Conservation (phyloP, 495 filamentous ascomycete species). For the Xylaria sp. region DNA sequence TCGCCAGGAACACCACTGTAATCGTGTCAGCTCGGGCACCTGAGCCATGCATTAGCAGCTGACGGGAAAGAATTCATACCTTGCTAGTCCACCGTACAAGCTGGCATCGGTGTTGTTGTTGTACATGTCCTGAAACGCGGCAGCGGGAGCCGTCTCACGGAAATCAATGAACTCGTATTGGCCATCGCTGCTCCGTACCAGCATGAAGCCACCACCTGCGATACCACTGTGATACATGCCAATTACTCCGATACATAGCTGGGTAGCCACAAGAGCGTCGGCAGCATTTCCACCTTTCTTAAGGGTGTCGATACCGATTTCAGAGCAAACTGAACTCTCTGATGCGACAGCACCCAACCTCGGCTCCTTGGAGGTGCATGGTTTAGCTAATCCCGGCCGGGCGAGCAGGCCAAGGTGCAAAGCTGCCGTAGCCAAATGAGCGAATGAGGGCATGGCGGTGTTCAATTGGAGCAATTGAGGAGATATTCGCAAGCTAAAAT, state of each 20-base stretch:
- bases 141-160: conserved; percentile 80
- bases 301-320: conserved; percentile 71
- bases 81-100: conserved; percentile 69
- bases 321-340: conserved; percentile 71
- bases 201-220: conserved; percentile 83
- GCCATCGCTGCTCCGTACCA: conserved; percentile 65
- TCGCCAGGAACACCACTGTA: conserved; percentile 77
- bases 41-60: background rate
- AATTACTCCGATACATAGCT: conserved; percentile 66
- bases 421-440: conserved; percentile 31
- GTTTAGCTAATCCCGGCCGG: conserved; percentile 20
- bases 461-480: background rate
- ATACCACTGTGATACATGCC: conserved; percentile 83
- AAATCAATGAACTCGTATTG: conserved; percentile 78
- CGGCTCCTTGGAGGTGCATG: conserved; percentile 24
- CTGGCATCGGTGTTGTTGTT: conserved; percentile 55
- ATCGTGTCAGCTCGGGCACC: conserved; percentile 19
- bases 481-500: background rate
- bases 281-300: conserved; percentile 71
- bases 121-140: conserved; percentile 79
- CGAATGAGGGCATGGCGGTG: conserved; percentile 35
- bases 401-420: conserved; percentile 33
- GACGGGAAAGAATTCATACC: conserved; percentile 30
- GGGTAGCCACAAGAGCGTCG: conserved; percentile 69
- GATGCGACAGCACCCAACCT: conserved; percentile 72